phyloP scores from a whole-genome alignment of 2,329 filamentous ascomycete species.

The Verticillium longisporum region DNA sequence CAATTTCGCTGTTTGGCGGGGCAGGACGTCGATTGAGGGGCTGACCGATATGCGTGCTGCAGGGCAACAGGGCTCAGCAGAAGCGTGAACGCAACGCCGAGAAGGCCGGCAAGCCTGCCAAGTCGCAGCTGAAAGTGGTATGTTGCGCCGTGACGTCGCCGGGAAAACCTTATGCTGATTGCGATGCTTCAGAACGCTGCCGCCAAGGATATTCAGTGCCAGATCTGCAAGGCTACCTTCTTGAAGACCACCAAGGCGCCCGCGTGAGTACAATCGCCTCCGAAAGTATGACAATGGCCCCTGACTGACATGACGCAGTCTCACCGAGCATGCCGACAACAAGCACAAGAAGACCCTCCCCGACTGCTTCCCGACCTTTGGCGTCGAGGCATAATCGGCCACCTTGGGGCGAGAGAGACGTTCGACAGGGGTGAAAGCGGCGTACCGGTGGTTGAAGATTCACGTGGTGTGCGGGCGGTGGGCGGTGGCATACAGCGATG shows the following conservation, averaged over 20 bases:
- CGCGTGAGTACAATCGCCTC: slow-evolving; percentile 41
- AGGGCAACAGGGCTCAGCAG: slow-evolving; percentile 62
- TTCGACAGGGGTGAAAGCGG: neutral
- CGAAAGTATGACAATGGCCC: neutral
- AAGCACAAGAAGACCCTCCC: slow-evolving; percentile 68
- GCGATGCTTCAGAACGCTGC: slow-evolving; percentile 52
- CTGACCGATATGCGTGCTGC: neutral
- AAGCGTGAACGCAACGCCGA: slow-evolving; percentile 69
- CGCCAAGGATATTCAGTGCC: slow-evolving; percentile 71
- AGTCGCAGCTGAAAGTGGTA: slow-evolving; percentile 64
- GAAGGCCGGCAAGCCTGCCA: slow-evolving; percentile 47
- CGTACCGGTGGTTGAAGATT: neutral
- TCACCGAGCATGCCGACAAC: slow-evolving; percentile 66
- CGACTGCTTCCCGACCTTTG: slow-evolving; percentile 61
- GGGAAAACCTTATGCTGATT: neutral
- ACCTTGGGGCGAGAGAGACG: neutral
- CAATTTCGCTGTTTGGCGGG: neutral
- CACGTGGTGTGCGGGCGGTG: neutral
- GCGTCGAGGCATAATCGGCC: slow-evolving; percentile 8
- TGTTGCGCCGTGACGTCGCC: slow-evolving; percentile 20
- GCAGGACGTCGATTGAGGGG: neutral
- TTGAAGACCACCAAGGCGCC: slow-evolving; percentile 69
- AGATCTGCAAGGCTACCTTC: slow-evolving; percentile 71
- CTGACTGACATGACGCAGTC: slow-evolving; percentile 28
- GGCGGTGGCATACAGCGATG: slow-evolving; percentile 2